phyloP scores from a whole-genome alignment of 73 alveolate species.

The Uronychia setigera region DNA sequence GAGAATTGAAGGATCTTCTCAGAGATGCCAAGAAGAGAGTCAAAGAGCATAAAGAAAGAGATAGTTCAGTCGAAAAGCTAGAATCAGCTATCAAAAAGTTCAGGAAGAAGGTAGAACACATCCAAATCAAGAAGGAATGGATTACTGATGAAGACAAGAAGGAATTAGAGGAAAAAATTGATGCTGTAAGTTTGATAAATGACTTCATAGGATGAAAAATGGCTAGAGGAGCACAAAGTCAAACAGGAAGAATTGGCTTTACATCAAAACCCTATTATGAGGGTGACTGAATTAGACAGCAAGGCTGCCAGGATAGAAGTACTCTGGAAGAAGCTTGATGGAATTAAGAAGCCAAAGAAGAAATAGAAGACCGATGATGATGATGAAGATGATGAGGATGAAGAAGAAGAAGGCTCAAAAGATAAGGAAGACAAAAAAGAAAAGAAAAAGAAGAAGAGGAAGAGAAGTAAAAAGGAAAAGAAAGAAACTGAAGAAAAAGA shows the following conservation, averaged over 20 bases:
- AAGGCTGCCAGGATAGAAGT: background rate
- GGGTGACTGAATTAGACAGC: background rate
- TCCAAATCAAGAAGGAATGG: background rate
- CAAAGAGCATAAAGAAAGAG: slow-evolving; percentile 9
- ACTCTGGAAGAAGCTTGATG: background rate
- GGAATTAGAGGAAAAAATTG: background rate
- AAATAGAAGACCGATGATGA: background rate
- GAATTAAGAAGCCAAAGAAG: background rate
- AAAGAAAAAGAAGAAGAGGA: background rate
- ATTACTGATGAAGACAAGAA: slow-evolving; percentile 4
- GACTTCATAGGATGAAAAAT: background rate
- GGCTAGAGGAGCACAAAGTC: background rate
- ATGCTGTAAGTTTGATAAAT: background rate
- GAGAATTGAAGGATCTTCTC: background rate
- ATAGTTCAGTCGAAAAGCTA: background rate
- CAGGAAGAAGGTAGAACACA: background rate
- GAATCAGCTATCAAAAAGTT: background rate
- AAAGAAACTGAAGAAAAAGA: background rate
- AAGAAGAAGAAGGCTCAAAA: background rate
- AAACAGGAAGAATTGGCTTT: background rate
- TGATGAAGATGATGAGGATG: background rate
- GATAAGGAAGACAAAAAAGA: background rate
- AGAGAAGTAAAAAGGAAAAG: background rate
- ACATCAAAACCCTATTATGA: background rate
- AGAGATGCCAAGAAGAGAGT: background rate